A percentile compares a stretch with the other conserved stretches of the same genome.
phyloP scores from a whole-genome alignment of 2,329 filamentous ascomycete species.

The Mariannaea elegans region DNA sequence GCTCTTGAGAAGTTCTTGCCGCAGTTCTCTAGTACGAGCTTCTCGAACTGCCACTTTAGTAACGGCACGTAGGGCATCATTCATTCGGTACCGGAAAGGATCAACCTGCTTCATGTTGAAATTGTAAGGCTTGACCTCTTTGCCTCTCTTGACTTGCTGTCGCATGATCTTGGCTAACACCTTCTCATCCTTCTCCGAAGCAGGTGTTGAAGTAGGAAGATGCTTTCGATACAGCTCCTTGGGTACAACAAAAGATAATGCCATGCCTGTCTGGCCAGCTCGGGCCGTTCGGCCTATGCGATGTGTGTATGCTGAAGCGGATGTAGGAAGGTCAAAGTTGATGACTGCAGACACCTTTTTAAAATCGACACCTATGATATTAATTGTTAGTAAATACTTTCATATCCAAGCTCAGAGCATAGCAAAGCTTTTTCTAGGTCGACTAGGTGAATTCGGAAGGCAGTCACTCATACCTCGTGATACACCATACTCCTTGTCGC shows the following conservation, averaged over 20 bases:
- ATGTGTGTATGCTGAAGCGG: conserved; percentile 94
- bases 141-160: conserved; percentile 79
- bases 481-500: conserved; percentile 91
- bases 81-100: conserved; percentile 93
- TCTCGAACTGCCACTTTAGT: conserved; percentile 91
- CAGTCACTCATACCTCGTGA: conserved; percentile 70
- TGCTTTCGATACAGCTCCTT: conserved; percentile 86
- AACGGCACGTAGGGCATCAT: conserved; percentile 88
- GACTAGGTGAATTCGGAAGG: not conserved
- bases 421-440: not conserved
- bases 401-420: too few species aligned
- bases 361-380: conserved; percentile 78
- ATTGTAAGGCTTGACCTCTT: conserved; percentile 87
- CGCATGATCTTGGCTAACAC: conserved; percentile 81
- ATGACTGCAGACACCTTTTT: conserved; percentile 93
- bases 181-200: conserved; percentile 84
- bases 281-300: conserved; percentile 93
- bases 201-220: conserved; percentile 80
- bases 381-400: not conserved
- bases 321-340: conserved; percentile 94
- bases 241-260: conserved; percentile 93
- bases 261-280: conserved; percentile 91
- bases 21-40: conserved; percentile 86
- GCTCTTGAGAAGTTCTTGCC: conserved; percentile 89
- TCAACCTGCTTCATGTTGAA: conserved; percentile 96